Conservation (phyloP, 352 stramenopile genomes). For the Thalassiosira allenii region DNA sequence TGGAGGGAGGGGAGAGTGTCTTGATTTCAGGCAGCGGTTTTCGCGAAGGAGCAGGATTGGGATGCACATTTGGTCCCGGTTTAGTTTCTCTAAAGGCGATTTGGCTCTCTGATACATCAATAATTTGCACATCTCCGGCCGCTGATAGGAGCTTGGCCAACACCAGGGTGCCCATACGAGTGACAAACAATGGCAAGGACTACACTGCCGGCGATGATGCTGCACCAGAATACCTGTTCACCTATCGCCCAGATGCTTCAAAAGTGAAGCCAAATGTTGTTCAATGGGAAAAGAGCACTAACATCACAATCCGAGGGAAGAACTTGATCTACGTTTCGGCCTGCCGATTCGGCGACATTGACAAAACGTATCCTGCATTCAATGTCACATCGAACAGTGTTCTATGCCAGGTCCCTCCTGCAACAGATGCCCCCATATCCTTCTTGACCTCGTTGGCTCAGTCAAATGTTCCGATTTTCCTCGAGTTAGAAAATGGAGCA, state of each 20-base stretch:
- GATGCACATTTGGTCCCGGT: constrained; percentile 55
- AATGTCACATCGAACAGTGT: constrained; percentile 51
- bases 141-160: neutral
- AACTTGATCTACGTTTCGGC: constrained; percentile 32
- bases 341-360: constrained; percentile 59
- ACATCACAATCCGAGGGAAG: constrained; percentile 62
- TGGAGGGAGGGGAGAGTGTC: constrained; percentile 65
- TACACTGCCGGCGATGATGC: constrained; percentile 32
- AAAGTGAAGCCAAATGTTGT: constrained; percentile 48
- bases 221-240: constrained; percentile 41
- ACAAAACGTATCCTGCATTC: constrained; percentile 42
- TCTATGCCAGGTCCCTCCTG: constrained; percentile 48
- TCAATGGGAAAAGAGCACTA: constrained; percentile 46
- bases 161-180: constrained; percentile 27
- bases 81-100: constrained; percentile 29
- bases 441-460: constrained; percentile 25
- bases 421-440: constrained; percentile 8
- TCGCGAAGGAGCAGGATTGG: constrained; percentile 38
- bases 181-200: constrained; percentile 71
- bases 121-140: constrained; percentile 50
- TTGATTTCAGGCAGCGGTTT: constrained; percentile 55
- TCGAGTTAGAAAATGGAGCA: constrained; percentile 62
- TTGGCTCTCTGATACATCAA: constrained; percentile 48
- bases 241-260: constrained; percentile 53
- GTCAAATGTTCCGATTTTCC: constrained; percentile 44